Evolutionary conservation across 345 rosid genomes (phyloP).

Genomic region (Rhizophora mangle): DNA sequence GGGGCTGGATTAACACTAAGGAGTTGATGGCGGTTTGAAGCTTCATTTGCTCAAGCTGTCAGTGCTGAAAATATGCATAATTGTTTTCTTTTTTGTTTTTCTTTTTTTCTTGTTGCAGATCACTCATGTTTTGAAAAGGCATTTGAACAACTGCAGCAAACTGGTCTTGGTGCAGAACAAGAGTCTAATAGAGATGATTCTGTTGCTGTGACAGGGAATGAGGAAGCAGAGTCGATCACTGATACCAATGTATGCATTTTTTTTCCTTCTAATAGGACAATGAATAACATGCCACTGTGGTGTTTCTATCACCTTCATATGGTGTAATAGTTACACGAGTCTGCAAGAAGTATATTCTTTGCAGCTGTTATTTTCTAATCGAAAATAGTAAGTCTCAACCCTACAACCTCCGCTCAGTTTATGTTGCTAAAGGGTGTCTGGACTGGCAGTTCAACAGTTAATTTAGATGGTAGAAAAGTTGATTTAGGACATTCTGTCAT

Average conservation of each 20-base stretch:
- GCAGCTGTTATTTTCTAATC: no score
- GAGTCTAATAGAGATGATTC: conserved; percentile 39
- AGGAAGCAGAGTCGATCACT: conserved; percentile 33
- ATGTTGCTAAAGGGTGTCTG: no score
- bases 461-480: no score
- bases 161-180: conserved; percentile 38
- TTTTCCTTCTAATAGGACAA: neutral
- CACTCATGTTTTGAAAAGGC: conserved; percentile 53
- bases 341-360: no score
- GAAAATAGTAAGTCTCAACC: no score
- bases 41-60: neutral
- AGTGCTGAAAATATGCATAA: neutral
- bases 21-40: no score
- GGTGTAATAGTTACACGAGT: neutral
- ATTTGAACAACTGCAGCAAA: conserved; percentile 53
- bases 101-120: conserved; percentile 35
- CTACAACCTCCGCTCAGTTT: no score
- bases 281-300: neutral
- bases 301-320: neutral
- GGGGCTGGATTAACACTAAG: no score
- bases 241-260: conserved; percentile 36
- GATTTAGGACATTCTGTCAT: no score
- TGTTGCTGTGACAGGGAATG: conserved; percentile 28
- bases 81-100: neutral
- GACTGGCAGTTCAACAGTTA: no score